Conservation (phyloP, 805 yeast species). For the Cyberlindnera maclurae region DNA sequence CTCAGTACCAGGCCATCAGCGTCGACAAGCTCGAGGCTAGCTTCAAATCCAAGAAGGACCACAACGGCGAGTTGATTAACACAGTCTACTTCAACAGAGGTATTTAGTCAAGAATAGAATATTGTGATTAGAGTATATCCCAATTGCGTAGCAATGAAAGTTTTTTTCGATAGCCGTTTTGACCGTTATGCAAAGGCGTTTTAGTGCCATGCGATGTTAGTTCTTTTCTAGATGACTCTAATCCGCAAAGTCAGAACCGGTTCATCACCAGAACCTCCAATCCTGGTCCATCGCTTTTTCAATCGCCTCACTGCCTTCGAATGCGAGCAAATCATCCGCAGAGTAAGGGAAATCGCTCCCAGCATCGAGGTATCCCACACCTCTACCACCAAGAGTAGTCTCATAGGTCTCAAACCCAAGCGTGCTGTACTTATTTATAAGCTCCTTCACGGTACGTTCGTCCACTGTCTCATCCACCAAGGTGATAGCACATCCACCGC, state of each 20-base stretch:
- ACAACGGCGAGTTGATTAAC: slow-evolving; percentile 48
- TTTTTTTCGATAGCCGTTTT: not conserved
- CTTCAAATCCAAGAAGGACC: slow-evolving; percentile 54
- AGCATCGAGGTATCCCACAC: slow-evolving; percentile 52
- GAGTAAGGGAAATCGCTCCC: slow-evolving; percentile 12
- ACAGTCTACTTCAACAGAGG: slow-evolving; percentile 89
- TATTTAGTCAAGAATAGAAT: slow-evolving; percentile 38
- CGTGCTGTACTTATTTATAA: slow-evolving; percentile 29
- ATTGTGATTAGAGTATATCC: too few relatives aligned
- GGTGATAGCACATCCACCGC: slow-evolving; percentile 98
- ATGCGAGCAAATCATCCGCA: slow-evolving; percentile 31
- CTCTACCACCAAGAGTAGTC: slow-evolving; percentile 83
- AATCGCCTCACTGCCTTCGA: slow-evolving; percentile 38
- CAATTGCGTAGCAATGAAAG: too few relatives aligned
- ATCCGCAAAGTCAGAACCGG: too few relatives aligned
- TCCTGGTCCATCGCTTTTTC: slow-evolving; percentile 41
- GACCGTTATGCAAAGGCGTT: not conserved
- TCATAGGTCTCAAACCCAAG: slow-evolving; percentile 68
- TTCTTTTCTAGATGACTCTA: too few relatives aligned
- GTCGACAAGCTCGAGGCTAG: slow-evolving; percentile 57
- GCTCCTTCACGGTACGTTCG: slow-evolving; percentile 28
- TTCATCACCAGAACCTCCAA: slow-evolving; percentile 64
- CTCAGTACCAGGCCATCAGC: slow-evolving; percentile 67
- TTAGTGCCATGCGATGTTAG: not conserved
- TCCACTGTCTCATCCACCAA: slow-evolving; percentile 41